Conservation (phyloP, 2,329 filamentous ascomycete species). For the Talaromyces sp. region DNA sequence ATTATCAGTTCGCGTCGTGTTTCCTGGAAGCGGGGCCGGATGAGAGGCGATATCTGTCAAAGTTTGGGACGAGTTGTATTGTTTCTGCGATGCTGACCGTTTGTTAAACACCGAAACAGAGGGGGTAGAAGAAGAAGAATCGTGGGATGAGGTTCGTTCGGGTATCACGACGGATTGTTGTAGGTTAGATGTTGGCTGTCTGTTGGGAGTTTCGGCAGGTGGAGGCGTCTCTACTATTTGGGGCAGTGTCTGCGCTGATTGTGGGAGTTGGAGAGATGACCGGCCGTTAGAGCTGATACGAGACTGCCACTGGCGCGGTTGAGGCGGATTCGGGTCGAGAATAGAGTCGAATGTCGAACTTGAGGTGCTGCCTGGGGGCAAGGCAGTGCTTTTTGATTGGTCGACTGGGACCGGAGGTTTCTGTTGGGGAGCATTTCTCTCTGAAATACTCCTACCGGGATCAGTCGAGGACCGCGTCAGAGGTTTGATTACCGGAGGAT, state of each 20-base stretch:
- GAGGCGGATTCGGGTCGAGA: conserved; percentile 28
- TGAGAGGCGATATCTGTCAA: conserved; percentile 61
- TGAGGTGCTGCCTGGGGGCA: conserved; percentile 15
- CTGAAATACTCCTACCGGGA: conserved; percentile 21
- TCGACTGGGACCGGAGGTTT: not conserved
- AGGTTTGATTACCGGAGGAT: conserved; percentile 24
- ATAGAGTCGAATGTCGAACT: conserved; percentile 24
- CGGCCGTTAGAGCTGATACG: conserved; percentile 51
- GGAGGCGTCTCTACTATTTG: conserved; percentile 60
- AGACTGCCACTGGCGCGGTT: conserved; percentile 49
- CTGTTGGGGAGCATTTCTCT: conserved; percentile 1
- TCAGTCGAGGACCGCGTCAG: conserved; percentile 32
- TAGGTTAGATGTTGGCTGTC: not conserved
- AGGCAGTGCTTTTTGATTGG: conserved; percentile 6
- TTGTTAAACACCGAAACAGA: conserved; percentile 44
- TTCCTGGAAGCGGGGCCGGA: conserved; percentile 64
- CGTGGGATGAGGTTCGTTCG: conserved; percentile 47
- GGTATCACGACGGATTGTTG: conserved; percentile 36
- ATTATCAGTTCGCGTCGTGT: conserved; percentile 65
- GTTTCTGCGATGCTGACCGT: conserved; percentile 25
- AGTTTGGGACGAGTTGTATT: conserved; percentile 40
- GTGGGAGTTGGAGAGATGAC: conserved; percentile 48
- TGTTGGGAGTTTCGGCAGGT: conserved; percentile 12
- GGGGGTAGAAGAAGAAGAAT: conserved; percentile 21
- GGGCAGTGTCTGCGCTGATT: conserved; percentile 44